phyloP scores from a whole-genome alignment of 305 asterid species.

The Solanum hybrid region DNA sequence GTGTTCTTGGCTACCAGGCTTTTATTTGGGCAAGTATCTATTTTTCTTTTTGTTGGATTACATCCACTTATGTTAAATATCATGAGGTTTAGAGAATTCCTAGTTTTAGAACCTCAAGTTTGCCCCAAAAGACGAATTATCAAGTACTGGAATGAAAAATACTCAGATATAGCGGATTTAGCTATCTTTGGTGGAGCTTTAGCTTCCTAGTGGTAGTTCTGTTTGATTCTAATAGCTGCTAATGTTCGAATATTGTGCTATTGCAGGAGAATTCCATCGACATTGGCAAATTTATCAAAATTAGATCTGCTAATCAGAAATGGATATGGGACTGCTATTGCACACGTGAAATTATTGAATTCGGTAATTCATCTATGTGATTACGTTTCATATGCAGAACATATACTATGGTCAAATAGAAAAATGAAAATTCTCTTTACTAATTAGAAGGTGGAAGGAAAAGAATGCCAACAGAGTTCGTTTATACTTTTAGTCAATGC shows the following conservation, averaged over 20 bases:
- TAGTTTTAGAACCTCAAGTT: background rate
- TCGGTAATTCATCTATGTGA: slow-evolving; percentile 29
- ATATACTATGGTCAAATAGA: background rate
- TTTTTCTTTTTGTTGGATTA: background rate
- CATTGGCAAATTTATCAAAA: slow-evolving; percentile 62
- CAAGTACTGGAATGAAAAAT: background rate
- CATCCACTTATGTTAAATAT: background rate
- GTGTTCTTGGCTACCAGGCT: slow-evolving; percentile 55
- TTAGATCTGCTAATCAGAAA: slow-evolving; percentile 69
- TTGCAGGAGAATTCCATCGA: slow-evolving; percentile 75
- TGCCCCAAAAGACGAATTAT: background rate
- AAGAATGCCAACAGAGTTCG: background rate
- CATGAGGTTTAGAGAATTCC: background rate
- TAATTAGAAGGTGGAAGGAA: background rate
- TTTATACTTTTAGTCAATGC: too few species aligned
- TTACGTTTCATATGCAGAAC: background rate
- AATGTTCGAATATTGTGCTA: background rate
- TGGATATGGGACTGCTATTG: slow-evolving; percentile 63
- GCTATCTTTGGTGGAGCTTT: background rate
- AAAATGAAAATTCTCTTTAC: background rate
- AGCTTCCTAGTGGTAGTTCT: background rate
- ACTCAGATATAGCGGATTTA: background rate
- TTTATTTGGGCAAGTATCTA: slow-evolving; percentile 49
- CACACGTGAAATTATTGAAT: slow-evolving; percentile 51
- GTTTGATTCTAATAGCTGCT: background rate